A percentile compares a stretch with the other conserved stretches of the same genome.
These are phyloP conservation scores for Cardamine occulta DNA, from an alignment of 345 rosid genomes.

Conservation along the genomic window DNA sequence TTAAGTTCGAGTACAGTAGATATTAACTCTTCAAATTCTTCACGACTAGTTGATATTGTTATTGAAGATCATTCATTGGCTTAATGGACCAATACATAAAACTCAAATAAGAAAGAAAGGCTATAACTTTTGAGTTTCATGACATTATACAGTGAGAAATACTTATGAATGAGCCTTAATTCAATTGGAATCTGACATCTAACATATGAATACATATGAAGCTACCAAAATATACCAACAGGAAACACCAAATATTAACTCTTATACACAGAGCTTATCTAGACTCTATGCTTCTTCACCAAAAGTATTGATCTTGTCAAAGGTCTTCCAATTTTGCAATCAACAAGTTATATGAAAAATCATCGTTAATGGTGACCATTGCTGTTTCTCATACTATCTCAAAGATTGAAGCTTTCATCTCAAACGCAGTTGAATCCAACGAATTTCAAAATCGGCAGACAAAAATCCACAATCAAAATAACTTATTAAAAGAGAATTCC, in stretches of 20 bases:
- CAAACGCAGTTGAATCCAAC: conserved; percentile 3
- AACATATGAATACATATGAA: conserved; percentile 1
- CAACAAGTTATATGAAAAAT: background rate
- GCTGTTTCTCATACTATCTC: conserved; percentile 7
- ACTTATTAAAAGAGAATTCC: background rate
- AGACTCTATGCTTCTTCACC: background rate
- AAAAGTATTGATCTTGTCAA: background rate
- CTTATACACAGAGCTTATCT: background rate
- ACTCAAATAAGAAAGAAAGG: conserved; percentile 12
- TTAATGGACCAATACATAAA: background rate
- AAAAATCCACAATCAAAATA: background rate
- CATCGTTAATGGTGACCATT: background rate
- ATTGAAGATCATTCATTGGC: background rate
- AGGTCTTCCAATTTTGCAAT: background rate
- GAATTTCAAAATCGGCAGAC: background rate
- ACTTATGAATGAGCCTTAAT: background rate
- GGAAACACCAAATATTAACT: background rate
- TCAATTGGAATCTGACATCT: background rate
- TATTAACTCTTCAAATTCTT: background rate
- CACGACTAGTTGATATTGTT: background rate
- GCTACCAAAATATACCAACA: background rate
- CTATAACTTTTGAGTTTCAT: background rate
- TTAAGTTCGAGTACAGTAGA: background rate
- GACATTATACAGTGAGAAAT: background rate
- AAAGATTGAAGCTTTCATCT: conserved; percentile 14